Percentiles rank a stretch among this genome's conserved stretches.
phyloP scores from a whole-genome alignment of 2,329 filamentous ascomycete species.

The Hypoxylon sp. region DNA sequence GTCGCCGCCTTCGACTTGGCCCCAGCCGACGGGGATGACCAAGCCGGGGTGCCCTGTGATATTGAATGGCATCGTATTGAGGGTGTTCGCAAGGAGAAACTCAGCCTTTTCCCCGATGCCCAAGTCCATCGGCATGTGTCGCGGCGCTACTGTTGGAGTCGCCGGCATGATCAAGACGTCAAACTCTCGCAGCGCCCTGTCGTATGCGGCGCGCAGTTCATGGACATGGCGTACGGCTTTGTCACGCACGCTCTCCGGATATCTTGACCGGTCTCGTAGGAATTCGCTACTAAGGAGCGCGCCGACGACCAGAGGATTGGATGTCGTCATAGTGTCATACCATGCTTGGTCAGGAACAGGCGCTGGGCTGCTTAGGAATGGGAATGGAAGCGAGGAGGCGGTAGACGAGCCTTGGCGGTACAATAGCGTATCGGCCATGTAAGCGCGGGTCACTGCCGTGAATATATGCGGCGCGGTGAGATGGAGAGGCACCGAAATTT shows the following conservation, averaged over 20 bases:
- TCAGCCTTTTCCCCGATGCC: conserved; percentile 59
- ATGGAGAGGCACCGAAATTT: conserved; percentile 65
- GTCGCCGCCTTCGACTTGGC: conserved; percentile 34
- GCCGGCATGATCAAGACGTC: conserved; percentile 66
- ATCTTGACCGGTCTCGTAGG: conserved; percentile 48
- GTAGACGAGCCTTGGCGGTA: conserved; percentile 52
- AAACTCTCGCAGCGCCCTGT: conserved; percentile 58
- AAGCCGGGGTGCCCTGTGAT: conserved; percentile 65
- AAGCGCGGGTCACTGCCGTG: conserved; percentile 58
- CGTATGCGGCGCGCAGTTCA: conserved; percentile 64
- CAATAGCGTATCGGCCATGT: conserved; percentile 54
- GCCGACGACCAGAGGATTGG: conserved; percentile 63
- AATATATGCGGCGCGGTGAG: conserved; percentile 62
- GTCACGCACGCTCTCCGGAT: conserved; percentile 54
- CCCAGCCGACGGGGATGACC: conserved; percentile 61
- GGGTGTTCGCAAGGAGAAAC: conserved; percentile 61
- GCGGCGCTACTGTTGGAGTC: conserved; percentile 61
- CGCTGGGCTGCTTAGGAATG: conserved; percentile 48
- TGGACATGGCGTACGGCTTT: conserved; percentile 64
- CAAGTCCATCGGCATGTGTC: conserved; percentile 55
- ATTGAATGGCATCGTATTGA: conserved; percentile 65
- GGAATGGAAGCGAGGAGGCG: conserved; percentile 53
- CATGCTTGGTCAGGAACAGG: conserved; percentile 57
- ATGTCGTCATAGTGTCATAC: conserved; percentile 60
- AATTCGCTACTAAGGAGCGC: conserved; percentile 59